Conservation (phyloP, 352 stramenopile species). For the Globisporangium mamillatum region DNA sequence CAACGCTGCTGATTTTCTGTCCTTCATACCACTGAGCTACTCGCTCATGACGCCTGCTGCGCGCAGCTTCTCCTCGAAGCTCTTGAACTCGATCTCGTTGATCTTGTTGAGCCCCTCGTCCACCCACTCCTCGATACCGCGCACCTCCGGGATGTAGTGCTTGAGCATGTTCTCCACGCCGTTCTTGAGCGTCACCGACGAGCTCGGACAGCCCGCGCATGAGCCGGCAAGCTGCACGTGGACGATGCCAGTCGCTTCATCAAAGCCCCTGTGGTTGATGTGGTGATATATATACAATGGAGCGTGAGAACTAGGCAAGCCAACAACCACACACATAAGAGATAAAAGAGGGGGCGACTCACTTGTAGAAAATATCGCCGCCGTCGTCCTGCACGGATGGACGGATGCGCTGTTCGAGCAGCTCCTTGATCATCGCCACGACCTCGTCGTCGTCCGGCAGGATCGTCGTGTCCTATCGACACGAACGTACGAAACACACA, state of each 20-base stretch:
- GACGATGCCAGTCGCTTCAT: constrained; percentile 93
- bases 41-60: constrained; percentile 78
- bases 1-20: not conserved
- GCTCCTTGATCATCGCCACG: constrained; percentile 99
- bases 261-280: constrained; percentile 65
- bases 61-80: constrained; percentile 79
- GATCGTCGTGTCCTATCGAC: constrained; percentile 84
- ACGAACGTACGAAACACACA: not conserved
- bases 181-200: constrained; percentile 98
- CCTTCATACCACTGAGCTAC: constrained; percentile 22
- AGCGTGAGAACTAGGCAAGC: not conserved
- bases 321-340: not conserved
- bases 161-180: constrained; percentile 99
- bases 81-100: constrained; percentile 80
- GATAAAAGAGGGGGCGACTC: not conserved
- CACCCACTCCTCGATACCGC: constrained; percentile 71
- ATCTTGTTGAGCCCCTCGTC: constrained; percentile 78
- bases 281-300: not conserved
- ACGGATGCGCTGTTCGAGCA: constrained; percentile 97
- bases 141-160: constrained; percentile 99
- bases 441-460: constrained; percentile 97
- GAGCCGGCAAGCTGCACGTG: constrained; percentile 91
- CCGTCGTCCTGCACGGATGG: constrained; percentile 99
- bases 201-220: constrained; percentile 97
- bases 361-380: constrained; percentile 98